Evolutionary conservation across 208 protist species (phyloP).

Genomic region (Histomonas meleagridis): DNA sequence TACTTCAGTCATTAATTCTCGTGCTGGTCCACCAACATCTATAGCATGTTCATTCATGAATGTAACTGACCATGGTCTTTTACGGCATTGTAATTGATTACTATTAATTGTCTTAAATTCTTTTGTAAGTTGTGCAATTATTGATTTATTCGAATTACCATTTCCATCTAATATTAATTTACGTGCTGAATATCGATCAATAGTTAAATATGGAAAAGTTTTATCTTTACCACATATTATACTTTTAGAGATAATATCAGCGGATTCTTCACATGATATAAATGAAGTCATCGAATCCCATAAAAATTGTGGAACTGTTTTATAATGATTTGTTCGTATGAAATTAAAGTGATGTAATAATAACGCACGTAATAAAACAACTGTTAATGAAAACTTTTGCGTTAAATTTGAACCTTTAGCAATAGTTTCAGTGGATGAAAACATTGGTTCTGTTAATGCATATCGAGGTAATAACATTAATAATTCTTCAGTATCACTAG

Average conservation of each 20-base stretch:
- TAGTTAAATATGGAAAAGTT: background rate
- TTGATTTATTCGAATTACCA: background rate
- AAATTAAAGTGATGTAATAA: constrained; percentile 7
- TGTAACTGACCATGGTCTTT: background rate
- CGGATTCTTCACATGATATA: background rate
- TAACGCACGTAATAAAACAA: background rate
- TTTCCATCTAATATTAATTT: background rate
- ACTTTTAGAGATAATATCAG: background rate
- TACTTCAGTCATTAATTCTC: constrained; percentile 18
- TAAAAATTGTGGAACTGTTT: background rate
- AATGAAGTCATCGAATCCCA: background rate
- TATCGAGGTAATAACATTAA: background rate
- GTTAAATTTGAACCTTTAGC: background rate
- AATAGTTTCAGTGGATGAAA: background rate
- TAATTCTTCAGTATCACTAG: background rate
- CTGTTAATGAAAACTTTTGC: background rate
- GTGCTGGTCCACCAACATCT: background rate
- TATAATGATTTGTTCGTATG: background rate
- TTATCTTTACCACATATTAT: background rate
- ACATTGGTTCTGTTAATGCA: background rate
- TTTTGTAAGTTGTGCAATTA: background rate
- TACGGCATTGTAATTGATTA: background rate
- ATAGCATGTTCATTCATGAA: background rate
- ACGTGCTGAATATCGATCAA: background rate
- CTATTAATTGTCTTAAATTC: background rate